These are phyloP conservation scores for Eucalyptus pauciflora DNA, from an alignment of 345 rosid species.

Conservation along the genomic window DNA sequence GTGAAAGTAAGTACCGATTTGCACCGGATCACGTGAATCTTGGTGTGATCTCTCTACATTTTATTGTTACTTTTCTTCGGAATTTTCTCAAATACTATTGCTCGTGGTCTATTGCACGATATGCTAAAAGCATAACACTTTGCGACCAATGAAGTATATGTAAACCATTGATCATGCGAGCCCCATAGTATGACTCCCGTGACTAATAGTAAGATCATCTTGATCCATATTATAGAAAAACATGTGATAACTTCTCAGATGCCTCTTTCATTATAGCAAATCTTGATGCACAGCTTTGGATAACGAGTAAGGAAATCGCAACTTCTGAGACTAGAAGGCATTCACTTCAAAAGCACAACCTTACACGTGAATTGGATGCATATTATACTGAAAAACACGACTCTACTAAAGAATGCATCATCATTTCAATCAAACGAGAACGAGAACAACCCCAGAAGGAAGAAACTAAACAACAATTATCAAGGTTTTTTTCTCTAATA, in stretches of 20 bases:
- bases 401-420: background rate
- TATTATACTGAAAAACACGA: background rate
- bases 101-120: background rate
- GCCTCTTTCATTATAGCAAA: background rate
- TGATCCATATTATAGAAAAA: background rate
- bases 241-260: background rate
- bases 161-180: background rate
- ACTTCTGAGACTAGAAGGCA: background rate
- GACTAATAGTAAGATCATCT: background rate
- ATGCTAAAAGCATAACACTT: background rate
- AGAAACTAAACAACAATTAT: background rate
- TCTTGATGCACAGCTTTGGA: background rate
- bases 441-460: background rate
- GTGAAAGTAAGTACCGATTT: background rate
- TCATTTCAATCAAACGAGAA: background rate
- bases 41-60: background rate
- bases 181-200: background rate
- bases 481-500: background rate
- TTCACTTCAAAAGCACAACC: background rate
- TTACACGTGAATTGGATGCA: background rate
- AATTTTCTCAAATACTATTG: background rate
- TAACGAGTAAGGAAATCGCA: background rate
- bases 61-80: background rate
- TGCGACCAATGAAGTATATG: background rate
- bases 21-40: background rate